These are phyloP conservation scores for Hordeum pubiflorum DNA, from an alignment of 202 grass and related monocot genomes.

Conservation along the genomic window DNA sequence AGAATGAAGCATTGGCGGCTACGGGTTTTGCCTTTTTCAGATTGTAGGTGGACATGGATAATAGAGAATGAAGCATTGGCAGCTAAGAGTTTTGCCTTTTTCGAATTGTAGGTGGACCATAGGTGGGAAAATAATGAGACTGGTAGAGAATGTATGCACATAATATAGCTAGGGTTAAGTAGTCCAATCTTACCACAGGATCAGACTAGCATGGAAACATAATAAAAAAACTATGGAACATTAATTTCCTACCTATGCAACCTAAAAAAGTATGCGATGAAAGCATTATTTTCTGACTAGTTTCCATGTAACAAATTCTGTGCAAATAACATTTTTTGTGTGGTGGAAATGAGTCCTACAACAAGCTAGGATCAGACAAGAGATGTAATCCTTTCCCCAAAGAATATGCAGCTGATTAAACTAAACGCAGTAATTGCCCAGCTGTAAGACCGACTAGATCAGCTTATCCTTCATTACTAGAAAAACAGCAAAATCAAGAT, in stretches of 20 bases:
- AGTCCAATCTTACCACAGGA: background rate
- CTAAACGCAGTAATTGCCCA: background rate
- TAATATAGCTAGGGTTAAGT: background rate
- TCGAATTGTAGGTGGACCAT: background rate
- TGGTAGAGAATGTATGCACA: background rate
- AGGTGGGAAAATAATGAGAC: background rate
- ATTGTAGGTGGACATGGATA: background rate
- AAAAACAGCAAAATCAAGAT: background rate
- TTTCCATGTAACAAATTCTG: background rate
- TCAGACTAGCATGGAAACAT: background rate
- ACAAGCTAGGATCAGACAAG: background rate
- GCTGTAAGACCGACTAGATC: background rate
- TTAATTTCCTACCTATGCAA: background rate
- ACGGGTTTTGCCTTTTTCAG: background rate
- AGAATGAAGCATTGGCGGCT: background rate
- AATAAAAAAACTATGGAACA: background rate
- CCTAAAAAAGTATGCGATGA: background rate
- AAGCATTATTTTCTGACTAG: background rate
- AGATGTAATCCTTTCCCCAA: background rate
- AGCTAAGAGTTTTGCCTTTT: background rate
- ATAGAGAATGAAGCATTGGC: background rate
- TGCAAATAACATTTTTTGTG: background rate
- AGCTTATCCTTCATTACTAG: background rate
- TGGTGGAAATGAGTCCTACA: background rate
- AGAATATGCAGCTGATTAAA: background rate